These are phyloP conservation scores for Lagenaria siceraria DNA, from an alignment of 306 rosid genomes.

Conservation along the genomic window DNA sequence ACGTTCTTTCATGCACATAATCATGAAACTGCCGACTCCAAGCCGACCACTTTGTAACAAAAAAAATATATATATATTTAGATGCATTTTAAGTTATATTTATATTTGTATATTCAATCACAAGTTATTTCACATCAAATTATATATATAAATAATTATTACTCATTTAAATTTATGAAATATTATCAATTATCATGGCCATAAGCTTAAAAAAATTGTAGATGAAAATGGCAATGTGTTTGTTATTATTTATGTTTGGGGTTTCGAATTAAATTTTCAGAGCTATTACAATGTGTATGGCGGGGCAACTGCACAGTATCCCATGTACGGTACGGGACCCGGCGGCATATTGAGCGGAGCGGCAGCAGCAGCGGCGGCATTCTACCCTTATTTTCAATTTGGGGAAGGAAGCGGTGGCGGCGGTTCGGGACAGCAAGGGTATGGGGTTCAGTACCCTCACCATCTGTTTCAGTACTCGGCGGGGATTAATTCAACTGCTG, in stretches of 20 bases:
- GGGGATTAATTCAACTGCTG: conserved; percentile 53
- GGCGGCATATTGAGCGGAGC: conserved; percentile 70
- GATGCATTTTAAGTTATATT: too few relatives aligned
- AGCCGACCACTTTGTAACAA: not conserved
- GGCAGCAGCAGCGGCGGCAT: conserved; percentile 37
- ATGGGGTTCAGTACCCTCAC: conserved; percentile 70
- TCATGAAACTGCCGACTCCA: not conserved
- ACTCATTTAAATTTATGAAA: too few relatives aligned
- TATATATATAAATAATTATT: too few relatives aligned
- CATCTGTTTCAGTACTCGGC: conserved; percentile 64
- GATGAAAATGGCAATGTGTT: too few relatives aligned
- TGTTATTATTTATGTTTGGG: not conserved
- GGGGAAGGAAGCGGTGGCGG: conserved; percentile 36
- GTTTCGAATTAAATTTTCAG: conserved; percentile 20
- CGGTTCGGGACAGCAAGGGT: conserved; percentile 34
- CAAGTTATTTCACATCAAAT: too few relatives aligned
- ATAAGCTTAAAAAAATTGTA: too few relatives aligned
- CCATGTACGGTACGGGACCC: conserved; percentile 53
- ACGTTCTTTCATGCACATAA: not conserved
- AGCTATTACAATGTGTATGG: conserved; percentile 84
- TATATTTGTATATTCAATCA: too few relatives aligned
- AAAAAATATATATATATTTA: too few relatives aligned
- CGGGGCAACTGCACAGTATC: conserved; percentile 71
- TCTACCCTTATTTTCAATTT: conserved; percentile 64
- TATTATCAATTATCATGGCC: too few relatives aligned